Evolutionary conservation across 805 yeast genomes (phyloP).

Genomic region (Wickerhamomyces subpelliculosus): DNA sequence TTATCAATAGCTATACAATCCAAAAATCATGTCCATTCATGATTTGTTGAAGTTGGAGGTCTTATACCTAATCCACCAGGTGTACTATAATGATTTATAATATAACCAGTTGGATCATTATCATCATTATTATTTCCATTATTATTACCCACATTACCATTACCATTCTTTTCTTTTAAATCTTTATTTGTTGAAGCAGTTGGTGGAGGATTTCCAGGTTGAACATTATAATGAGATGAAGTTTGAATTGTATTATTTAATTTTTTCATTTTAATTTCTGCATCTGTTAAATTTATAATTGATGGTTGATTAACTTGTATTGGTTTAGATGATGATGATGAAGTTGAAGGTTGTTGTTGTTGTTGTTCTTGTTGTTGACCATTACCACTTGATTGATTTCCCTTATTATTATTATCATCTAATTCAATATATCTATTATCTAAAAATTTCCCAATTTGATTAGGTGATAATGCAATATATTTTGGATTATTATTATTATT

Average conservation of each 20-base stretch:
- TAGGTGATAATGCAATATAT: conserved; percentile 12
- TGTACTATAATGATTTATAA: conserved; percentile 17
- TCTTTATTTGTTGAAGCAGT: conserved; percentile 3
- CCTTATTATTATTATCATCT: too few relatives aligned
- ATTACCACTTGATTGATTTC: too few relatives aligned
- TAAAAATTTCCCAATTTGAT: conserved; percentile 13
- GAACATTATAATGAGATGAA: not conserved
- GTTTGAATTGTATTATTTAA: not conserved
- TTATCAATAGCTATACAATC: too few relatives aligned
- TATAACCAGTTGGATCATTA: conserved; percentile 3
- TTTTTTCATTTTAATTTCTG: not conserved
- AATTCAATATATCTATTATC: conserved; percentile 10
- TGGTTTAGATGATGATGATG: not conserved
- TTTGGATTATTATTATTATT: too few relatives aligned
- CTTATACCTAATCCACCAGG: conserved; percentile 14
- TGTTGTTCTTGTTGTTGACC: conserved; percentile 1
- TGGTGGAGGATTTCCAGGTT: not conserved
- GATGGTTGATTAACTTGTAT: not conserved
- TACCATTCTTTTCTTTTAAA: not conserved
- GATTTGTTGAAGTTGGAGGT: conserved; percentile 11
- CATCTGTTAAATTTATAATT: not conserved
- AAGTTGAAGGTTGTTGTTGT: not conserved
- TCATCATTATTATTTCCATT: not conserved
- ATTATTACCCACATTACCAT: not conserved
- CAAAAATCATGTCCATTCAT: conserved; percentile 11